phyloP scores from a whole-genome alignment of 306 rosid genomes.

The Quillaja saponaria region DNA sequence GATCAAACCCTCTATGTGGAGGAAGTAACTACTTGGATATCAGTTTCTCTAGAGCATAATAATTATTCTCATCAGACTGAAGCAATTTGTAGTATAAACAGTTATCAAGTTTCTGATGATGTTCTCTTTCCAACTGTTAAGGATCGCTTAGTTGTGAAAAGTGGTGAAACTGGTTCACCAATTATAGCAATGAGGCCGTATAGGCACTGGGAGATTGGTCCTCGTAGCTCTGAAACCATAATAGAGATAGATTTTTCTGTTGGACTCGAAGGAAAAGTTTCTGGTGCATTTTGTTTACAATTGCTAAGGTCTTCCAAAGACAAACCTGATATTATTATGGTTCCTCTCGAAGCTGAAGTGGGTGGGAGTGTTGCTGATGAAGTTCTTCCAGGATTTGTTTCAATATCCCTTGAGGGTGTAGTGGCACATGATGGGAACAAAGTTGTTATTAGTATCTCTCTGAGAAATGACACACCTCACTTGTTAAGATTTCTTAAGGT shows the following conservation, averaged over 20 bases:
- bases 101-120: constrained; percentile 48
- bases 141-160: constrained; percentile 63
- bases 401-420: constrained; percentile 64
- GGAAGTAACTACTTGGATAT: constrained; percentile 75
- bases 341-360: constrained; percentile 81
- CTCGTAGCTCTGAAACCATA: constrained; percentile 62
- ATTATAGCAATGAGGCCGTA: constrained; percentile 66
- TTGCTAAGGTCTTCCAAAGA: constrained; percentile 69
- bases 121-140: constrained; percentile 44
- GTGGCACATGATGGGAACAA: constrained; percentile 48
- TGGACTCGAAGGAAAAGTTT: constrained; percentile 62
- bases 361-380: constrained; percentile 36
- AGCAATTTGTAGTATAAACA: constrained; percentile 63
- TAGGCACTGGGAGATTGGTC: constrained; percentile 80
- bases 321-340: constrained; percentile 61
- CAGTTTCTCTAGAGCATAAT: constrained; percentile 58
- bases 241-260: constrained; percentile 67
- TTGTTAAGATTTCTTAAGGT: constrained; percentile 58
- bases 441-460: constrained; percentile 49
- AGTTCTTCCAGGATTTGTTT: constrained; percentile 41
- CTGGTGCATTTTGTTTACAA: constrained; percentile 80
- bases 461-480: constrained; percentile 60
- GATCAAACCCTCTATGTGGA: constrained; percentile 72
- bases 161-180: constrained; percentile 61
- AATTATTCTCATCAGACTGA: constrained; percentile 50